Percentiles rank a stretch among this genome's conserved stretches.
Conservation (phyloP, 805 yeast genomes). For the Saccharomycopsis sp. region DNA sequence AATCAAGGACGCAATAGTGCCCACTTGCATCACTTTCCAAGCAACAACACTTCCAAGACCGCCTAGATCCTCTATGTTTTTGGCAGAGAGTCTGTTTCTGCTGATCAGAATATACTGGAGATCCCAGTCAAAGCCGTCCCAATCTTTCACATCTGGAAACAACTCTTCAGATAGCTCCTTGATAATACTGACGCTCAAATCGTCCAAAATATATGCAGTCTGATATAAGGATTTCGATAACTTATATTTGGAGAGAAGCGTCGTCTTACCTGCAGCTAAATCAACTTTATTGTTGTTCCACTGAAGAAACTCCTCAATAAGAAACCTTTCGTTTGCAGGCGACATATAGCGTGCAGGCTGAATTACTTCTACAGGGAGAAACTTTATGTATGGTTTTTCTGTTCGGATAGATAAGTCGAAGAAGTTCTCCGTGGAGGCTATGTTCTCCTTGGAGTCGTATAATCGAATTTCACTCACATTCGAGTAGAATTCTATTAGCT, state of each 20-base stretch:
- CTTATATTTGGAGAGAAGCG: not conserved
- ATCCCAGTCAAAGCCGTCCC: not conserved
- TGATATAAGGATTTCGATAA: not conserved
- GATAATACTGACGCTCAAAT: not conserved
- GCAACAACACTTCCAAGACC: not conserved
- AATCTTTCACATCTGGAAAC: not conserved
- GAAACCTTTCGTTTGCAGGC: not conserved
- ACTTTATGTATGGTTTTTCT: not conserved
- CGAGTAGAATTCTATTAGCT: not conserved
- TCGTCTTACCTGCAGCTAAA: not conserved
- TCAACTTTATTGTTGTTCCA: not conserved
- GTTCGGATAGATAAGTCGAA: not conserved
- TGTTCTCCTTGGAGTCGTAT: not conserved
- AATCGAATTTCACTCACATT: not conserved
- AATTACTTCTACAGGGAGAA: not conserved
- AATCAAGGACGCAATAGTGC: not conserved
- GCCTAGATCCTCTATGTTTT: not conserved
- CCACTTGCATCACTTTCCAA: not conserved
- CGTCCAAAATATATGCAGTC: not conserved
- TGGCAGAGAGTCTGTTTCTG: not conserved
- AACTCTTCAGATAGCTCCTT: not conserved
- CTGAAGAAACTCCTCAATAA: not conserved
- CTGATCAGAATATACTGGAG: not conserved
- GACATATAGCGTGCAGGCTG: constrained; percentile 2
- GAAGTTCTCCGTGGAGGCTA: not conserved